Base-by-base conservation (phyloP, 2,329 filamentous ascomycete genomes). In the Alternaria viburni region DNA sequence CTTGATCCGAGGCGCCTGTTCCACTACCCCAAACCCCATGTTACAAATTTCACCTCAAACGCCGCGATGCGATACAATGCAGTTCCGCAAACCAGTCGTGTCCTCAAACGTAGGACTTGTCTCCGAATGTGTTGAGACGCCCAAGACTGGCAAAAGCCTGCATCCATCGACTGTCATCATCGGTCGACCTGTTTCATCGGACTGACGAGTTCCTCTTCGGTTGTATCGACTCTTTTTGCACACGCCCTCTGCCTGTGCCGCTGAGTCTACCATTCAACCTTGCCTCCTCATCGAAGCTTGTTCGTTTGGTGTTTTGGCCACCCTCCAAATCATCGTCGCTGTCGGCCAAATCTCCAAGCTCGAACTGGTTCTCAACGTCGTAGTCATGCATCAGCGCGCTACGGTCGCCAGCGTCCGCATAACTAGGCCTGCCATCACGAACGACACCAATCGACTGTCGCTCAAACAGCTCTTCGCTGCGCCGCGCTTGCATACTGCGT, bases 381-480 rank as follows among this genome's bases (percentile, higher is more conserved):
- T 97, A 97, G 11, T 90, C 91, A 65, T 91, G 91, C 79, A 98
- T 97, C 23, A 98, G 84, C 5, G 92, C 92, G 68, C 94, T 90
- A 58, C 92, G 87, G 71, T 96, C 93, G 41, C 88, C 83, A 43
- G 74, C 46, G 26, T 67, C 65, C 13, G 59, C 59, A 45, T 67
- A 67, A 44, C 62, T 67, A 19, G 41, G 55, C 36, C 72, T 64
- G 26, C 66, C 59, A 19, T 62, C 50, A 43, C 55, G 59, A 43
- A 62, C 23, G 43, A 54, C 55, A 36, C 57, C 25, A 44, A 54
- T 80, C 79, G 68, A 87, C 88, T 75, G 88, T 62, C 67, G 13
- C 89, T 87, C 28, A 55, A 64, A 59, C 21, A 64, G 41, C 28
- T 74, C 71, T 43, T 68, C 68, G 70, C 82, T 96, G 69, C 96